Evolutionary conservation across 139 green algal genomes (phyloP).

Genomic region (Ostreobium quekettii): DNA sequence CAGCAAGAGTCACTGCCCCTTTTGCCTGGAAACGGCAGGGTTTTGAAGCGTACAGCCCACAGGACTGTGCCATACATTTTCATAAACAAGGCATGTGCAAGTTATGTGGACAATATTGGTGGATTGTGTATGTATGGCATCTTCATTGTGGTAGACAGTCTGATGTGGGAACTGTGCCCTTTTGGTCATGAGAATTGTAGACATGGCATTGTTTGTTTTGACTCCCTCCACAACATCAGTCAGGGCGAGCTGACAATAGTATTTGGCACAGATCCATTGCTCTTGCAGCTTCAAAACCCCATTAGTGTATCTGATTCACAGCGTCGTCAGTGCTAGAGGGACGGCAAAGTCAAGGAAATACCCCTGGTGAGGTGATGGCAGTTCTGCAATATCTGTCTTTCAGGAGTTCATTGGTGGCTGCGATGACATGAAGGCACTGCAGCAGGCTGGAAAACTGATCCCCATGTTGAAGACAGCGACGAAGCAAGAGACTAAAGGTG

Average conservation of each 20-base stretch:
- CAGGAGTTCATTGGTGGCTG: constrained; percentile 34
- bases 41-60: constrained; percentile 33
- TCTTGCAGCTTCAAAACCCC: neutral
- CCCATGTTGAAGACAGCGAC: constrained; percentile 16
- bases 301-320: neutral
- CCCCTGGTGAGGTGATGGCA: too few species aligned
- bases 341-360: too few species aligned
- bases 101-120: neutral
- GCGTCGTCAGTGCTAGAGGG: constrained; percentile 8
- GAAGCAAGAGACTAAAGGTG: too few species aligned
- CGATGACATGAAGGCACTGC: constrained; percentile 33
- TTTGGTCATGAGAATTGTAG: neutral
- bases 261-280: neutral
- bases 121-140: neutral
- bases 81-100: constrained; percentile 14
- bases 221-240: neutral
- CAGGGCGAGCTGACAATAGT: neutral
- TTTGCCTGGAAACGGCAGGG: constrained; percentile 33
- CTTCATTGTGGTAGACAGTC: too few species aligned
- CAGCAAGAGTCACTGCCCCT: constrained; percentile 20
- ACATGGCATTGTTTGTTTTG: neutral
- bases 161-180: neutral
- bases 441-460: constrained; percentile 26
- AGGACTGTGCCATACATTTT: constrained; percentile 36
- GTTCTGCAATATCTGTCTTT: neutral